Evolutionary conservation across 768 basidiomycete genomes (phyloP), one percentile per base, ranked within the genome.

Genomic region (Tylopilus plumbeoviolaceoides): DNA sequence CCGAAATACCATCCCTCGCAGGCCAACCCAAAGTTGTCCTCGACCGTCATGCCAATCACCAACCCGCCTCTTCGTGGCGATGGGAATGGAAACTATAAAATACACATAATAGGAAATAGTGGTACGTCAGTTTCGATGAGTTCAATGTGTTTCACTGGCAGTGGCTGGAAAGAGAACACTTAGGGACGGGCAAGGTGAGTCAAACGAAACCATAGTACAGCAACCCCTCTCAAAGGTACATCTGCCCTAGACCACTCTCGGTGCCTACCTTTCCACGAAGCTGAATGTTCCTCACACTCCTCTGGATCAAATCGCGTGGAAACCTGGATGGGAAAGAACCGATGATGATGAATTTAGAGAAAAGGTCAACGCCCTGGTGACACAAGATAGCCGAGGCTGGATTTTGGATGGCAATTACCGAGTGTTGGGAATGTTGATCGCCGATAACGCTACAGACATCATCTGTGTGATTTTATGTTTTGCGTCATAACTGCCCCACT

Each of bases 21-120:
- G 5, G 33, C 14, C 11, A 33, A 36, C 15, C 36, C 36, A 7
- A 36, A 36, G 36, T 17, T 36, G 36, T n/a, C 36, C 36, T 17
- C 36, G 36, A 36, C 36, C 33, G 14, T 33, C 33, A 33, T 33
- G 33, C n/a, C 36, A 23, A 31, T 15, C 42, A 40, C 31, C 41
- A 39, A 31, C 38, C 38, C 57, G 1, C 56, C 61, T 71, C 56
- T 67, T 73, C 54, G 72, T 28, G 79, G 81, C 21, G 78, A 82
- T 54, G 69, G 54, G 21, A 28, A 71, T n/a, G 80, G 82, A 5
- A 61, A 57, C 14, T 82, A 78, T 56, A 75, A 71, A 51, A 65
- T 84, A 43, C 70, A 73, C 41, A 48, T 83, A 10, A 60, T 77
- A 15, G 82, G 82, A 41, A 84, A 84, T 55, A 73, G 74, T 56